Conservation (phyloP, 164 flowering plant species). For the Nelumbo lutea region DNA sequence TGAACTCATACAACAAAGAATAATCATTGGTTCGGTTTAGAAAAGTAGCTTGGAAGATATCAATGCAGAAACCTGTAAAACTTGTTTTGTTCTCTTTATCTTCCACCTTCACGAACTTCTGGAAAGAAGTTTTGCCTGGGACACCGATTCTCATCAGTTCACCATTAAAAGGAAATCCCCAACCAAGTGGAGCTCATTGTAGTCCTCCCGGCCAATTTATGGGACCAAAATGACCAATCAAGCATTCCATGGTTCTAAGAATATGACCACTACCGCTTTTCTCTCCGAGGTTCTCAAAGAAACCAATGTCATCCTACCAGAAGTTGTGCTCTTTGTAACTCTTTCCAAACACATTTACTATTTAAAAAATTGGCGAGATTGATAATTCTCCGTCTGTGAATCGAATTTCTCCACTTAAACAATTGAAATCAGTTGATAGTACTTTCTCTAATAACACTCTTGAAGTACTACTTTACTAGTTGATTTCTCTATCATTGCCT, state of each 20-base stretch:
- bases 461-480: background rate
- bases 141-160: slow-evolving; percentile 24
- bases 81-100: background rate
- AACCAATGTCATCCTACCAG: slow-evolving; percentile 1
- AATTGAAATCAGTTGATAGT: background rate
- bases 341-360: slow-evolving; percentile 5
- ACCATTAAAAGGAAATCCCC: background rate
- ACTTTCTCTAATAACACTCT: background rate
- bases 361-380: background rate
- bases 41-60: slow-evolving; percentile 13
- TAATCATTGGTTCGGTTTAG: background rate
- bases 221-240: background rate
- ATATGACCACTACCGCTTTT: background rate
- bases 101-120: slow-evolving; percentile 25
- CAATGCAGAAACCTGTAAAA: slow-evolving; percentile 10
- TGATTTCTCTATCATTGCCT: slow-evolving; percentile 1
- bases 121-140: slow-evolving; percentile 19
- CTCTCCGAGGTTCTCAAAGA: background rate
- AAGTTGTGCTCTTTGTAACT: slow-evolving; percentile 4
- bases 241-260: background rate
- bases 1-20: slow-evolving; percentile 6
- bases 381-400: background rate
- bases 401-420: slow-evolving; percentile 3
- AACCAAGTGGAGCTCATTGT: background rate
- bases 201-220: slow-evolving; percentile 6